Conservation (phyloP, 1,139 yeast species). For the Lodderomyces pseudojiufengensis region DNA sequence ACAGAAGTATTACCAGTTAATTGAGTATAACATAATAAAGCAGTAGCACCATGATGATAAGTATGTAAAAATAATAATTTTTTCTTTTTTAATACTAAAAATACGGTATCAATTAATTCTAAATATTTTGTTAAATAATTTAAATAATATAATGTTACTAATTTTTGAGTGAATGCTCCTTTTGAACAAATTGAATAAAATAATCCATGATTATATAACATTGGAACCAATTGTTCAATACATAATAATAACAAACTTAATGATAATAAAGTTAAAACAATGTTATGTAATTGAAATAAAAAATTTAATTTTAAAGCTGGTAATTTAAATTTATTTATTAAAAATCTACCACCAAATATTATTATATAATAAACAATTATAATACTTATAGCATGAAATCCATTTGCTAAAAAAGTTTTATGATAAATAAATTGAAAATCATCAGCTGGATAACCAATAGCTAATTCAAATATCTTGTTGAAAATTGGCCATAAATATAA, state of each 20-base stretch:
- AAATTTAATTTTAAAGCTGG: constrained; percentile 69
- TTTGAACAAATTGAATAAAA: constrained; percentile 81
- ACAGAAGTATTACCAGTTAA: constrained; percentile 86
- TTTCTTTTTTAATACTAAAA: constrained; percentile 88
- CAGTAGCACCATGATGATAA: constrained; percentile 98
- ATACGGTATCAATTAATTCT: constrained; percentile 89
- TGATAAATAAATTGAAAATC: constrained; percentile 68
- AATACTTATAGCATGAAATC: constrained; percentile 60
- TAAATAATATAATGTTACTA: constrained; percentile 78
- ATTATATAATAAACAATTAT: constrained; percentile 70
- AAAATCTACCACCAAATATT: constrained; percentile 72
- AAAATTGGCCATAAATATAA: constrained; percentile 86
- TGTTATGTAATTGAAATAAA: constrained; percentile 67
- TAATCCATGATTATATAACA: constrained; percentile 70
- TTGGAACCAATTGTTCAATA: constrained; percentile 84
- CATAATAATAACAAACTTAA: constrained; percentile 63
- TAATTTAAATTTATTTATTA: constrained; percentile 45
- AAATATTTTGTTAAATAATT: constrained; percentile 74
- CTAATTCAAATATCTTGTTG: constrained; percentile 48
- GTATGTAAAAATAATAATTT: constrained; percentile 88
- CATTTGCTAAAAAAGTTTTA: constrained; percentile 65
- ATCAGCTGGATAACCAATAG: constrained; percentile 64
- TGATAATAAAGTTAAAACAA: constrained; percentile 69
- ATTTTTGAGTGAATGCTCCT: constrained; percentile 79
- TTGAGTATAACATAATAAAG: constrained; percentile 91